Percentiles rank a stretch among this genome's conserved stretches.
phyloP scores from a whole-genome alignment of 2,329 filamentous ascomycete genomes.

The Dactylellina cionopaga region DNA sequence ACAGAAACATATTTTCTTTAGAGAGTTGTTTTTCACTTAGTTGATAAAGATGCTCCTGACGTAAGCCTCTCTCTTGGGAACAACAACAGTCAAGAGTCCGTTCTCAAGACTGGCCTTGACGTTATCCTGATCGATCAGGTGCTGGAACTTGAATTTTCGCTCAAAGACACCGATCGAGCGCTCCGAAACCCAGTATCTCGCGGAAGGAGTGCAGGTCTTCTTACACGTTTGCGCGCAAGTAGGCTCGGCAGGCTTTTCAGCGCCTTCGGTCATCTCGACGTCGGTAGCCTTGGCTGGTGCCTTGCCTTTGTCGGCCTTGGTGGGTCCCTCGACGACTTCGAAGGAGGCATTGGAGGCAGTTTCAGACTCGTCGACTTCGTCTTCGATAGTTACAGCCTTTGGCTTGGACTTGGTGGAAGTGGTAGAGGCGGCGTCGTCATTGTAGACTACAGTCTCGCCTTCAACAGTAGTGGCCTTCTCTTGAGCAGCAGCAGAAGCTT shows the following conservation, averaged over 20 bases:
- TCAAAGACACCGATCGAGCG: slow-evolving; percentile 74
- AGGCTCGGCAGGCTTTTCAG: slow-evolving; percentile 60
- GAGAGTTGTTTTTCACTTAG: slow-evolving; percentile 3
- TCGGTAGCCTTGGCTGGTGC: slow-evolving; percentile 52
- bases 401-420: slow-evolving; percentile 40
- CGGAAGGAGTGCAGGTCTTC: slow-evolving; percentile 58
- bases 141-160: slow-evolving; percentile 75
- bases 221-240: slow-evolving; percentile 53
- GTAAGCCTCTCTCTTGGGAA: slow-evolving; percentile 71
- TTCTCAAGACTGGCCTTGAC: slow-evolving; percentile 73
- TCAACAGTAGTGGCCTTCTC: slow-evolving; percentile 16
- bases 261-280: slow-evolving; percentile 52
- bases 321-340: slow-evolving; percentile 42
- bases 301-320: slow-evolving; percentile 39
- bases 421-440: slow-evolving; percentile 53
- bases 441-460: slow-evolving; percentile 34
- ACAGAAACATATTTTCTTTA: slow-evolving; percentile 4
- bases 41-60: slow-evolving; percentile 44
- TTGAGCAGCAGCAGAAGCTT: slow-evolving; percentile 30
- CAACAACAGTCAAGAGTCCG: slow-evolving; percentile 71
- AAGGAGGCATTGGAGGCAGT: slow-evolving; percentile 49
- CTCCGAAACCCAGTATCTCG: slow-evolving; percentile 77
- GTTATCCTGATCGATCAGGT: slow-evolving; percentile 70
- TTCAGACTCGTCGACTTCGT: slow-evolving; percentile 37
- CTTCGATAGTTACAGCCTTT: slow-evolving; percentile 55